phyloP scores from a whole-genome alignment of 2,329 filamentous ascomycete genomes.

The Monilinia fructicola region DNA sequence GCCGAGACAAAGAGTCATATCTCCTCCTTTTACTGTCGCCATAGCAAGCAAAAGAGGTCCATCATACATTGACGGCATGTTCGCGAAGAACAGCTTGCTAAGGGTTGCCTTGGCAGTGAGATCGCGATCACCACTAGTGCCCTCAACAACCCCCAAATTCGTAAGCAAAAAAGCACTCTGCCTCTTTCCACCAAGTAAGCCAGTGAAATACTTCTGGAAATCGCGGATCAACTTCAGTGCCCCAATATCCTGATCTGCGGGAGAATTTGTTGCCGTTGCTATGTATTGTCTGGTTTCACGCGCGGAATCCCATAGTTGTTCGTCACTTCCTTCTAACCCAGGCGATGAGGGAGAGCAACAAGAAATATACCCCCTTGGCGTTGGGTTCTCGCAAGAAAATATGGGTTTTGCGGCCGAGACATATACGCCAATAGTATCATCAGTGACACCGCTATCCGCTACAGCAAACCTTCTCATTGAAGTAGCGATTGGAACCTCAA shows the following conservation, averaged over 20 bases:
- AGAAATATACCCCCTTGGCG: conserved; percentile 27
- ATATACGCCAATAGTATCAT: conserved; percentile 5
- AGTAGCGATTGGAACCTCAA: conserved; percentile 26
- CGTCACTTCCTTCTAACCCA: not conserved
- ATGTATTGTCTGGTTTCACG: conserved; percentile 37
- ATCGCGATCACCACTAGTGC: conserved; percentile 22
- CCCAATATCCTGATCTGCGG: conserved; percentile 47
- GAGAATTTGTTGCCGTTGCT: conserved; percentile 42
- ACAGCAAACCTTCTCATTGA: conserved; percentile 22
- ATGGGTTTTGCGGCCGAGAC: conserved; percentile 21
- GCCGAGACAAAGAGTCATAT: conserved; percentile 25
- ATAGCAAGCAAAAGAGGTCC: conserved; percentile 26
- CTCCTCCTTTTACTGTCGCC: conserved; percentile 29
- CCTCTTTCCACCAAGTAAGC: conserved; percentile 47
- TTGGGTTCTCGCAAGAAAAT: conserved; percentile 27
- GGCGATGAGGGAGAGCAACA: conserved; percentile 18
- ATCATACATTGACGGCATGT: conserved; percentile 27
- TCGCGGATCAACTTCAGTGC: conserved; percentile 48
- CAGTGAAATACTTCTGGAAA: conserved; percentile 45
- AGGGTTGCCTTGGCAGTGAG: conserved; percentile 8
- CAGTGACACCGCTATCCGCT: conserved; percentile 1
- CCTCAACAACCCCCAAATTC: conserved; percentile 51
- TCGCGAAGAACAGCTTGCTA: conserved; percentile 27
- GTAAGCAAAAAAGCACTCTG: conserved; percentile 52
- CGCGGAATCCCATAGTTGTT: conserved; percentile 29